Percentiles rank a stretch among this genome's conserved stretches.
Conservation (phyloP, 257 asterid species). For the Cynanchum wilfordii region DNA sequence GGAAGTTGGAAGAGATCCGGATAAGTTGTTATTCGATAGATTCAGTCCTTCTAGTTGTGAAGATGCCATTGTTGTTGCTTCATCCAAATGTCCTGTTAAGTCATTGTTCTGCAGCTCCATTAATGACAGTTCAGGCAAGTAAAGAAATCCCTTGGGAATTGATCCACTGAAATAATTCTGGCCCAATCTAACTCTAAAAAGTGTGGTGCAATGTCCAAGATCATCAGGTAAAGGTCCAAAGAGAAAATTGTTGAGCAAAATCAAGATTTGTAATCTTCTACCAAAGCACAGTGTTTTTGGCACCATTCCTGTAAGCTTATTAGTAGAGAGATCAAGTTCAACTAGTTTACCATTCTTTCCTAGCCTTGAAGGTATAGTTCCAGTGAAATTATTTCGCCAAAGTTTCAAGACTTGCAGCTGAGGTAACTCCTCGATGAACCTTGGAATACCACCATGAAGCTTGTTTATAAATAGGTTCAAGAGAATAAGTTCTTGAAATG, state of each 20-base stretch:
- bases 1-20: conserved; percentile 30
- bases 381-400: conserved; percentile 42
- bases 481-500: conserved; percentile 23
- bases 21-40: conserved; percentile 30
- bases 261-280: conserved; percentile 29
- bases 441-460: conserved; percentile 36
- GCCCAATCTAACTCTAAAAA: conserved; percentile 37
- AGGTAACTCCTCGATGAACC: conserved; percentile 31
- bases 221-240: conserved; percentile 45
- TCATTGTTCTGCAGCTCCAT: conserved; percentile 39
- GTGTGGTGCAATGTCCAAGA: conserved; percentile 26
- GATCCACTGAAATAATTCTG: conserved; percentile 39
- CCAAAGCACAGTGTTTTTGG: conserved; percentile 34
- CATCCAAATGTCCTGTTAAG: conserved; percentile 24
- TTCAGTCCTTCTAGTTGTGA: conserved; percentile 31
- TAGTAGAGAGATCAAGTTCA: conserved; percentile 34
- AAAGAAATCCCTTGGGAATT: conserved; percentile 35
- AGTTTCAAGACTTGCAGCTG: conserved; percentile 32
- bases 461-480: conserved; percentile 39
- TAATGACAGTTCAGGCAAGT: conserved; percentile 33
- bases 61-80: conserved; percentile 13
- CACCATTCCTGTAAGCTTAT: conserved; percentile 37
- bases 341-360: conserved; percentile 32
- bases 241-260: conserved; percentile 35
- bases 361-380: conserved; percentile 31